Evolutionary conservation across 169 alveolate species (phyloP).

Genomic region (Eimeria sp.): DNA sequence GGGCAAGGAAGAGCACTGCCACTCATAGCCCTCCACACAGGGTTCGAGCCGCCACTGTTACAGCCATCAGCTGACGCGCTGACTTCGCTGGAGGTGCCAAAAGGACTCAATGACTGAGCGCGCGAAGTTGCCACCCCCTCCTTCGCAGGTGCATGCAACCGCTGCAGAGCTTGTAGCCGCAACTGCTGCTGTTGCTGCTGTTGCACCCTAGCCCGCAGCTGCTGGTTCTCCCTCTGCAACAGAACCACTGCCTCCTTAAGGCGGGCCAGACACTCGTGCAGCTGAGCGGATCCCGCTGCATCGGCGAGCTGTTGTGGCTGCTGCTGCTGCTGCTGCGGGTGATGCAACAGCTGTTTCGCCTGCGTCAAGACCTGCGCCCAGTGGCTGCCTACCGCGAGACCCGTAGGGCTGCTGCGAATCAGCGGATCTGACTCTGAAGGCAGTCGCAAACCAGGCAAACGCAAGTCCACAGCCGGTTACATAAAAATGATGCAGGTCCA

Average conservation of each 20-base stretch:
- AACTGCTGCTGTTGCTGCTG: constrained; percentile 72
- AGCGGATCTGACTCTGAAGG: constrained; percentile 48
- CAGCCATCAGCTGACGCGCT: constrained; percentile 40
- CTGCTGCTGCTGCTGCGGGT: constrained; percentile 56
- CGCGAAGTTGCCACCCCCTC: constrained; percentile 15
- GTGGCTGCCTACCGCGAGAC: not conserved
- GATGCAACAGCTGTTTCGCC: constrained; percentile 72
- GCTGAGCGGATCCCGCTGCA: constrained; percentile 59
- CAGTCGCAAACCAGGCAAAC: not conserved
- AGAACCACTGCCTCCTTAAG: constrained; percentile 40
- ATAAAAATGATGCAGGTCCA: not conserved
- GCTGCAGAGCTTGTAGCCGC: constrained; percentile 20
- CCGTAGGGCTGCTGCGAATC: constrained; percentile 53
- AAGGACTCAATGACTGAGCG: constrained; percentile 54
- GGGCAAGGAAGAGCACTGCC: constrained; percentile 46
- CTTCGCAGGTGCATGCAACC: constrained; percentile 3
- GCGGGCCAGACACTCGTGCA: constrained; percentile 44
- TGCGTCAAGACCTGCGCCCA: constrained; percentile 39
- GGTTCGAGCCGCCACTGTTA: constrained; percentile 28
- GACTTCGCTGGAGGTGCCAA: constrained; percentile 37
- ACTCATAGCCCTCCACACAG: constrained; percentile 48
- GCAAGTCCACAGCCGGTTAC: too few species aligned
- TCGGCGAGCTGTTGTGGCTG: constrained; percentile 41
- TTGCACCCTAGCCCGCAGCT: constrained; percentile 33
- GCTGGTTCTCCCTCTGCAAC: constrained; percentile 62